phyloP scores from a whole-genome alignment of 2,329 filamentous ascomycete genomes.

The Rhytidhysteron rufulum region DNA sequence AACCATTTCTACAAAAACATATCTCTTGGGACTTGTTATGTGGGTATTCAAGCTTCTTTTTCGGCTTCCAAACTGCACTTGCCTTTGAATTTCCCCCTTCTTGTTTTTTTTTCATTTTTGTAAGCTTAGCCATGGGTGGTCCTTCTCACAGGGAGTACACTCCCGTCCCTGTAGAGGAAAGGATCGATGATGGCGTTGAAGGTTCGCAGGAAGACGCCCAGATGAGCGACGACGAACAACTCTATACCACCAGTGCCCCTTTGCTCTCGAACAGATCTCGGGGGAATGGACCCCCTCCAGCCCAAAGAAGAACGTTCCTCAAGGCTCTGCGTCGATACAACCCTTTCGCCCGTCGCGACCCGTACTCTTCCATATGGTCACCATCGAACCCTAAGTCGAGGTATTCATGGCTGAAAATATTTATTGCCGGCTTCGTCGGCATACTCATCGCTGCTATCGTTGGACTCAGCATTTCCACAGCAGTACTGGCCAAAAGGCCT shows the following conservation, averaged over 20 bases:
- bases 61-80: no score
- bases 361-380: neutral
- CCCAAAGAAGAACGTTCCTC: neutral
- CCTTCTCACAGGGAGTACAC: conserved; percentile 7
- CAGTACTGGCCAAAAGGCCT: conserved; percentile 5
- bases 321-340: conserved; percentile 3
- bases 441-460: conserved; percentile 3
- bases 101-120: neutral
- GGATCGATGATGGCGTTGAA: conserved; percentile 10
- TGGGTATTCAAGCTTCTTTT: no score
- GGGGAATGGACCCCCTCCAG: conserved; percentile 6
- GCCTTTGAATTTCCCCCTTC: no score
- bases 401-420: conserved; percentile 6
- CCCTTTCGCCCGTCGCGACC: conserved; percentile 3
- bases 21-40: no score
- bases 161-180: conserved; percentile 7
- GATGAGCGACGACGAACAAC: conserved; percentile 6
- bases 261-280: conserved; percentile 9
- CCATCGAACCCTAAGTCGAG: neutral
- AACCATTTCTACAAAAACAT: neutral
- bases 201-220: conserved; percentile 1
- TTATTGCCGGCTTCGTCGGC: conserved; percentile 5
- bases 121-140: conserved; percentile 3
- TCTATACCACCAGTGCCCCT: conserved; percentile 8
- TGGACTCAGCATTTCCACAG: conserved; percentile 7